Conservation (phyloP, 305 asterid species). For the Fraxinus ornus region DNA sequence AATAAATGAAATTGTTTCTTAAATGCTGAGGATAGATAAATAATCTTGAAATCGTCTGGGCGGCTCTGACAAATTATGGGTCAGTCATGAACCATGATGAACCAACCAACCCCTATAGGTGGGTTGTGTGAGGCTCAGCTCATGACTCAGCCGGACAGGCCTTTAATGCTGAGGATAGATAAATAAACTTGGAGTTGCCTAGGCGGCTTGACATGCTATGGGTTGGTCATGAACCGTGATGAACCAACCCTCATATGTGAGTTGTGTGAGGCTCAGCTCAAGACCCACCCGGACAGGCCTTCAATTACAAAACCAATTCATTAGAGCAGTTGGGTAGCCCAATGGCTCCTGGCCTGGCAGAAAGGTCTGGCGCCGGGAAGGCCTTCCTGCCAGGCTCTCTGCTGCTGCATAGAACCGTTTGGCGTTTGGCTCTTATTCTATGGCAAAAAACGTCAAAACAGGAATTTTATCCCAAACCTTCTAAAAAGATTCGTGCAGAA, state of each 20-base stretch:
- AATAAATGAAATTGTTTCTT: not conserved
- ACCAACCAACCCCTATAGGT: not conserved
- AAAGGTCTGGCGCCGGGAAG: not conserved
- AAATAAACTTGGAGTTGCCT: not conserved
- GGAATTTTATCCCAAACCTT: not conserved
- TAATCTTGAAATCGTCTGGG: not conserved
- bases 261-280: not conserved
- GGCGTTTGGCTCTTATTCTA: not conserved
- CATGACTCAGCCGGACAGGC: not conserved
- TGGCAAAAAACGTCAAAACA: not conserved
- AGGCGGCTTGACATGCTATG: not conserved
- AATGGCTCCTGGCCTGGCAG: not conserved
- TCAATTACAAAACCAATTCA: not conserved
- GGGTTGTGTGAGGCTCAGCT: not conserved
- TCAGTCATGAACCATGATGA: not conserved
- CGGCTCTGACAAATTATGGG: not conserved
- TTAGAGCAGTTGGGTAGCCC: not conserved
- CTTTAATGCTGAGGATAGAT: not conserved
- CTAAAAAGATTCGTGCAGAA: not conserved
- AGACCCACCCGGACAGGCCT: not conserved
- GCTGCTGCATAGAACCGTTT: not conserved
- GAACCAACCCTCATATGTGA: not conserved
- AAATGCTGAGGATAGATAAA: not conserved
- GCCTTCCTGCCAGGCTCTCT: not conserved
- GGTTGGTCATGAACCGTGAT: not conserved